Percentiles rank a stretch among this genome's conserved stretches.
These are phyloP conservation scores for Microdochium bolleyi DNA, from an alignment of 2,329 filamentous ascomycete species.

Conservation along the genomic window DNA sequence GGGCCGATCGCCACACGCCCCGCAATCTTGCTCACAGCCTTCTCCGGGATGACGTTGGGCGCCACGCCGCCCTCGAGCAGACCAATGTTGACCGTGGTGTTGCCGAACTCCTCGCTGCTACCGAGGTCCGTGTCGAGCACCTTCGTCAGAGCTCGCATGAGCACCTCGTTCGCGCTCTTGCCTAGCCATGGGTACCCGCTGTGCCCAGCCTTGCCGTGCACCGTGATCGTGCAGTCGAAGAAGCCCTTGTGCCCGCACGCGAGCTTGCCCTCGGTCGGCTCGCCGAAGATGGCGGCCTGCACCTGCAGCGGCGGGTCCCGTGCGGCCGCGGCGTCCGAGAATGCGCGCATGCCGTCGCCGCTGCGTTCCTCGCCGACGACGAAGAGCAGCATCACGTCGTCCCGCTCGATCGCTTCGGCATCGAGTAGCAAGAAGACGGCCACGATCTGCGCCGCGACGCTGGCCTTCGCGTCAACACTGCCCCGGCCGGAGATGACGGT, in stretches of 20 bases:
- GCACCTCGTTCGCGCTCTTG: conserved; percentile 72
- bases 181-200: conserved; percentile 90
- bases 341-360: conserved; percentile 70
- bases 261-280: conserved; percentile 83
- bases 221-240: conserved; percentile 57
- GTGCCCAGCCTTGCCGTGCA: conserved; percentile 71
- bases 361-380: conserved; percentile 77
- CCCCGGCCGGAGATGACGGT: conserved; percentile 63
- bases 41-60: conserved; percentile 76
- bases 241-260: conserved; percentile 90
- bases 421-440: conserved; percentile 52
- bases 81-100: conserved; percentile 85
- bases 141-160: conserved; percentile 63
- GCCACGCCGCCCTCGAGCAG: conserved; percentile 74
- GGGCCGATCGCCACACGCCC: conserved; percentile 72
- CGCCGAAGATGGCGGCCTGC: conserved; percentile 77
- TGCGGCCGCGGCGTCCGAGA: conserved; percentile 28
- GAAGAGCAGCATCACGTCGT: conserved; percentile 50
- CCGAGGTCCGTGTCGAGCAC: conserved; percentile 67
- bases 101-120: conserved; percentile 68
- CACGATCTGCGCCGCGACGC: conserved; percentile 65
- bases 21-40: conserved; percentile 59
- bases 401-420: conserved; percentile 28
- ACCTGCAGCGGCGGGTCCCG: conserved; percentile 29
- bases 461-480: conserved; percentile 63